Evolutionary conservation across 1,139 yeast genomes (phyloP).

Genomic region (Pichia sp.): DNA sequence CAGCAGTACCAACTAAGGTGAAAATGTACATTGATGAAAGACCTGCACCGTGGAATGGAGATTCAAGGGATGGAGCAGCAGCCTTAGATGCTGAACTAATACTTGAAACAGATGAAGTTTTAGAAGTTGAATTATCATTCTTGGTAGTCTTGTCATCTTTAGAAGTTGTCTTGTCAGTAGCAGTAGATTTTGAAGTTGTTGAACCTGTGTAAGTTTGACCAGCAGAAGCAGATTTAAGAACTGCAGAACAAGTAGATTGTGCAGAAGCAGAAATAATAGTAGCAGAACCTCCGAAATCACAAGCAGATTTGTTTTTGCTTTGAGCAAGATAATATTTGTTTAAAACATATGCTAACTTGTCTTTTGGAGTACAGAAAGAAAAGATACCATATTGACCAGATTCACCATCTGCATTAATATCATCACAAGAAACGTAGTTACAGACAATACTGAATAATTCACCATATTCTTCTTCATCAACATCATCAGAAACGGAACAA

Average conservation of each 20-base stretch:
- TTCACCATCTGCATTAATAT: constrained; percentile 55
- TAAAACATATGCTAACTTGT: constrained; percentile 56
- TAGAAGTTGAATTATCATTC: constrained; percentile 1
- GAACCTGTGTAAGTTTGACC: constrained; percentile 22
- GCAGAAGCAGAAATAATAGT: constrained; percentile 29
- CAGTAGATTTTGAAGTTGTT: constrained; percentile 31
- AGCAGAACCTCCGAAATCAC: constrained; percentile 67
- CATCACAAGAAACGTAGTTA: constrained; percentile 44
- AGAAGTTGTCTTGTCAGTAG: not conserved
- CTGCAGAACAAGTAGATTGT: constrained; percentile 37
- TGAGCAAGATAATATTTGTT: constrained; percentile 57
- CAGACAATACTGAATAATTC: constrained; percentile 55
- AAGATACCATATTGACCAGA: constrained; percentile 58
- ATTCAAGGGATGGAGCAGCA: constrained; percentile 18
- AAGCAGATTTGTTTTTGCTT: constrained; percentile 42
- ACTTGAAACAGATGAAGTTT: constrained; percentile 28
- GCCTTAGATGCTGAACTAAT: constrained; percentile 17
- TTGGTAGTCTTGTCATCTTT: not conserved
- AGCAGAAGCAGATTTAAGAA: constrained; percentile 34
- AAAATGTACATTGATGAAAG: constrained; percentile 11
- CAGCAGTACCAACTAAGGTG: constrained; percentile 10
- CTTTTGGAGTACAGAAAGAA: constrained; percentile 60
- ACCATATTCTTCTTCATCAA: constrained; percentile 46
- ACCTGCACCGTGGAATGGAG: constrained; percentile 14
- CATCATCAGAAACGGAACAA: constrained; percentile 51